Percentiles rank a stretch among this genome's conserved stretches.
Conservation (phyloP, 352 stramenopile genomes). For the Aphanomyces astaci region DNA sequence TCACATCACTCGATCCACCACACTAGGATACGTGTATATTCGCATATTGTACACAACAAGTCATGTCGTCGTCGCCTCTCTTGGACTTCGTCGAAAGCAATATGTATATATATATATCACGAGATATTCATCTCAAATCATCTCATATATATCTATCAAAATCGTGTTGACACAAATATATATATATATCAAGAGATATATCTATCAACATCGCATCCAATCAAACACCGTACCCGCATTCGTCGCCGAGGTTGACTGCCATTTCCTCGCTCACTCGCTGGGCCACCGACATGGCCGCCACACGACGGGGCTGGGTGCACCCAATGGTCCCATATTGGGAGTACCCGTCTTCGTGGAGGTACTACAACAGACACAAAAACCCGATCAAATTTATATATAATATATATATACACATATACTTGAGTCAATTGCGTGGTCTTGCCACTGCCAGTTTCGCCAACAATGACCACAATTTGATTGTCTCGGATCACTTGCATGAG, state of each 20-base stretch:
- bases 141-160: too few species aligned
- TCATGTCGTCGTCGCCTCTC: too few species aligned
- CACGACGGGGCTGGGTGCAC: slow-evolving; percentile 96
- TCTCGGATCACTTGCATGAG: slow-evolving; percentile 96
- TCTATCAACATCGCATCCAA: not conserved
- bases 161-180: too few species aligned
- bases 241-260: slow-evolving; percentile 85
- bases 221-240: slow-evolving; percentile 66
- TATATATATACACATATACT: slow-evolving; percentile 14
- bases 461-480: slow-evolving; percentile 98
- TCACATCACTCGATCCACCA: too few species aligned
- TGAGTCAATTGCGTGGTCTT: slow-evolving; percentile 99
- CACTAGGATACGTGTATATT: too few species aligned
- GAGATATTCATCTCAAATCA: too few species aligned
- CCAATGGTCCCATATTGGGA: slow-evolving; percentile 87
- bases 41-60: too few species aligned
- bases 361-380: slow-evolving; percentile 28
- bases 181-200: too few species aligned
- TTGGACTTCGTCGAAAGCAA: too few species aligned
- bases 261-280: slow-evolving; percentile 98
- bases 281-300: slow-evolving; percentile 98
- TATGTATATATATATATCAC: too few species aligned
- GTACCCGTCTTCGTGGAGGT: slow-evolving; percentile 88
- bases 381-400: not conserved
- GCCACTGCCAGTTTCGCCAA: slow-evolving; percentile 95